Evolutionary conservation across 108 stramenopile species (phyloP), one percentile per base, ranked within the genome.

Genomic region (Discostella pseudostelligera): DNA sequence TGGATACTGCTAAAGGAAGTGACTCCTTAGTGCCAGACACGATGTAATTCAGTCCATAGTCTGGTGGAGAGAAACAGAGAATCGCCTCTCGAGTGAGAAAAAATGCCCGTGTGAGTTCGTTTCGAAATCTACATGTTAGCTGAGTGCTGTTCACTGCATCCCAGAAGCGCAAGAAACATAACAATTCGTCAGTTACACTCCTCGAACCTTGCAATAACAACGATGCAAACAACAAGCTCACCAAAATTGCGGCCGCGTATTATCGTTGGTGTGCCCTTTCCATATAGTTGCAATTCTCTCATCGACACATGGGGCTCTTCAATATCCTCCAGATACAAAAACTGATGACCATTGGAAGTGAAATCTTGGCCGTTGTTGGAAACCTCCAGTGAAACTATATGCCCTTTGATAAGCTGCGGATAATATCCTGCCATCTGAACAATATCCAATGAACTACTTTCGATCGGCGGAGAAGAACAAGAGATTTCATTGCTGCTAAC

Each of bases 331-430:
- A 72, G 47, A 37, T 82, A 82, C 40, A 61, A 40, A 44, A 79
- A 82, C 58, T 43, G 28, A 11, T 62, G 46, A 7, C 69, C 72
- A 10, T 51, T 51, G 22, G 63, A 49, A 11, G 78, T 76, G 50
- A 67, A 77, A 35, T 73, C 78, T 61, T 70, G 70, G 3, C 65
- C 75, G 49, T 94, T 92, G 39, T 84, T 82, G 39, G 81, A 80
- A 0, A 90, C 66, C 56, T 90, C 89, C 6, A 94, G 59, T 12
- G 61, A 58, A 3, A 87, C 89, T 44, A 86, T 39, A 35, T 59
- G 56, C 12, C 79, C 72, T 10, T 19, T 49, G 3, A 67, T 54
- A 56, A 81, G 84, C 22, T 78, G 67, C 3, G 91, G 91, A 69
- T 87, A 87, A 36, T 50, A 55, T 24, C 39, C 61, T 25, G 46